phyloP scores from a whole-genome alignment of 2,329 filamentous ascomycete species.

The Cladophialophora immunda region DNA sequence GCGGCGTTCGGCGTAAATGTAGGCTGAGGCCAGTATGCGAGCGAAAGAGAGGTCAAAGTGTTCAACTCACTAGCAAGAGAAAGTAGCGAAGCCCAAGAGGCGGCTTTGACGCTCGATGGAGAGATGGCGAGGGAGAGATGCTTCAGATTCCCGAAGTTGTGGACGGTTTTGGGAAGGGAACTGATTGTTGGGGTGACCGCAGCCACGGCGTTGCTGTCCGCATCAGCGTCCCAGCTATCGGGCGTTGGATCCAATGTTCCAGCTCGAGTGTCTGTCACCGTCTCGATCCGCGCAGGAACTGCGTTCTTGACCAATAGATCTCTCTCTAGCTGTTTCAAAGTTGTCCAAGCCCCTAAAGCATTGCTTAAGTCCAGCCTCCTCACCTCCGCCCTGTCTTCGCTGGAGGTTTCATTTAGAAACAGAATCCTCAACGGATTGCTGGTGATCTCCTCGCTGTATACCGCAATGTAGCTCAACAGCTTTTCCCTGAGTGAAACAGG shows the following conservation, averaged over 20 bases:
- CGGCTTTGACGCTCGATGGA: conserved; percentile 45
- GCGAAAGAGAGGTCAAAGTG: conserved; percentile 68
- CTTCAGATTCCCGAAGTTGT: conserved; percentile 61
- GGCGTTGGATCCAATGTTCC: conserved; percentile 37
- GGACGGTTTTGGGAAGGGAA: conserved; percentile 26
- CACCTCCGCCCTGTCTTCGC: conserved; percentile 52
- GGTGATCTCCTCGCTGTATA: conserved; percentile 55
- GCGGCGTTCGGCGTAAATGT: conserved; percentile 64
- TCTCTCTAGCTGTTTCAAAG: conserved; percentile 56
- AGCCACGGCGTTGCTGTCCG: conserved; percentile 27
- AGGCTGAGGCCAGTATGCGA: conserved; percentile 69
- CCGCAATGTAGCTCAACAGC: conserved; percentile 65
- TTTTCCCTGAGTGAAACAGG: conserved; percentile 61
- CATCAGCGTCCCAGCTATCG: conserved; percentile 53
- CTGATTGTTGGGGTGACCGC: not conserved
- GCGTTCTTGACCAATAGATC: conserved; percentile 50
- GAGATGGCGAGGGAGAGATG: conserved; percentile 67
- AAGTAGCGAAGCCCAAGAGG: conserved; percentile 65
- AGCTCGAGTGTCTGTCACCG: not conserved
- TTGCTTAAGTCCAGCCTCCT: conserved; percentile 62
- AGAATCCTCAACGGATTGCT: conserved; percentile 60
- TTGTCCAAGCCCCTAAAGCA: conserved; percentile 59
- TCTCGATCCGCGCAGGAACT: conserved; percentile 29
- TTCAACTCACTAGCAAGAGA: conserved; percentile 61
- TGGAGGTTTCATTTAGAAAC: conserved; percentile 48